These are phyloP conservation scores for Linderniella brevidens DNA, from an alignment of 257 asterid species.

Conservation along the genomic window DNA sequence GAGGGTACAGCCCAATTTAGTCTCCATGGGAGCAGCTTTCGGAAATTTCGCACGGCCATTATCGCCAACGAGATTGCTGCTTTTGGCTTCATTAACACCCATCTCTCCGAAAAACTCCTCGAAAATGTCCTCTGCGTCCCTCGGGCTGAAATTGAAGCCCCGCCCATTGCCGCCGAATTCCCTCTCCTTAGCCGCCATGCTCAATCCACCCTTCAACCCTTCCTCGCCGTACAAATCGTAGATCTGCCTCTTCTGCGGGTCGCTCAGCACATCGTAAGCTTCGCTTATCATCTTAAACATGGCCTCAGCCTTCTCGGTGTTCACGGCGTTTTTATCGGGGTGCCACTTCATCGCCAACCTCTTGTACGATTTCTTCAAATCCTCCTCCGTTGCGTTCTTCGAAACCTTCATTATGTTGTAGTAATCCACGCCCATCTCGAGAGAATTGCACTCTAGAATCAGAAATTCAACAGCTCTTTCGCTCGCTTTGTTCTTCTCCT, in stretches of 20 bases:
- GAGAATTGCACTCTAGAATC: no score
- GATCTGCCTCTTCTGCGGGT: constrained; percentile 84
- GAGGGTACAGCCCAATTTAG: constrained; percentile 55
- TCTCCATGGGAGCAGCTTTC: constrained; percentile 76
- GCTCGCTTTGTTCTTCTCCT: no score
- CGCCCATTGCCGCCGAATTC: constrained; percentile 16
- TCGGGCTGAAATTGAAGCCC: constrained; percentile 31
- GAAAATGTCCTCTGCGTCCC: constrained; percentile 59
- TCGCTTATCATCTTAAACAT: constrained; percentile 90
- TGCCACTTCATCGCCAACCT: constrained; percentile 93
- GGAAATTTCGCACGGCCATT: constrained; percentile 15
- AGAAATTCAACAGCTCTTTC: no score
- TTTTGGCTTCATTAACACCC: constrained; percentile 22
- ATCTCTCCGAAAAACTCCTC: constrained; percentile 62
- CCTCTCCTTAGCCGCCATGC: constrained; percentile 19
- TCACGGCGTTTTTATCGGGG: constrained; percentile 78
- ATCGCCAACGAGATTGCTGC: constrained; percentile 14
- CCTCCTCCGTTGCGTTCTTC: constrained; percentile 55
- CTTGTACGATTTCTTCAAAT: constrained; percentile 73
- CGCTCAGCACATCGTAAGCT: constrained; percentile 87
- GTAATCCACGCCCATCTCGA: constrained; percentile 72
- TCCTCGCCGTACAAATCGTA: constrained; percentile 79
- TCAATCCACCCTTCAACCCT: constrained; percentile 46
- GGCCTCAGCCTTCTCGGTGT: constrained; percentile 72
- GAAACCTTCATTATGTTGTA: constrained; percentile 58